Base-by-base conservation (phyloP, 176 grass and related monocot species). In the Thalia dealbata region DNA sequence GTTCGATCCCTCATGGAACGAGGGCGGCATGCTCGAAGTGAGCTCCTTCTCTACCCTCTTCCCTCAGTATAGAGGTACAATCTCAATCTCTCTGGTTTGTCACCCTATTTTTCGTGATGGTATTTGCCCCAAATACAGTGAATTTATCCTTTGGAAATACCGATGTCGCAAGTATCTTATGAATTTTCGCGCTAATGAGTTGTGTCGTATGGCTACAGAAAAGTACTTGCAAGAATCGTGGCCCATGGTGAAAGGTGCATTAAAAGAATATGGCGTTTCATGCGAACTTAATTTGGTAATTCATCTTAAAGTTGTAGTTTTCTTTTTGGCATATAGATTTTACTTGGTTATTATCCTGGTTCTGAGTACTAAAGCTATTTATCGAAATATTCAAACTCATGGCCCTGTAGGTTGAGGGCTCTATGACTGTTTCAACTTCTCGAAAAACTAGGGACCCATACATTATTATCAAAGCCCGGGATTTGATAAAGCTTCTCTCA, bases 41-140 rank as follows among this genome's bases (percentile, higher is more conserved):
- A 97, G 87, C 83, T 91, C 90, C 55, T 97, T 97, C 87, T 90
- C 90, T 73, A 97, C 93, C 19, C 95, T 97, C 74, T 92, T 97
- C 72, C 95, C 95, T 23, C 84, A 86, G 35, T 97, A 97, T 78
- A 64, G 90, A 86, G 95, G 95, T 77, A 75, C 75, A 66, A 45
- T 22, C 27, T 12, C 75, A 66, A 45, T 22, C 27, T 12, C 16
- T 12, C 50, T 18, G 50, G 71, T 55, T n/a, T 10, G 2, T 23
- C 12, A 3, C 3, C 61, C 30, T 14, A 6, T 64, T 15, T 13
- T 18, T 15, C 27, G 10, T 32, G 0, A 30, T 29, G 9, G 10
- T 29, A 48, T 48, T 10, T 48, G 45, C 45, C 45, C 45, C 11
- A 48, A 48, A 48, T 48, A 3, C 10, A 9, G 45, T 48, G 45